Base-by-base conservation (phyloP, 345 rosid species). In the Gossypium anomalum region DNA sequence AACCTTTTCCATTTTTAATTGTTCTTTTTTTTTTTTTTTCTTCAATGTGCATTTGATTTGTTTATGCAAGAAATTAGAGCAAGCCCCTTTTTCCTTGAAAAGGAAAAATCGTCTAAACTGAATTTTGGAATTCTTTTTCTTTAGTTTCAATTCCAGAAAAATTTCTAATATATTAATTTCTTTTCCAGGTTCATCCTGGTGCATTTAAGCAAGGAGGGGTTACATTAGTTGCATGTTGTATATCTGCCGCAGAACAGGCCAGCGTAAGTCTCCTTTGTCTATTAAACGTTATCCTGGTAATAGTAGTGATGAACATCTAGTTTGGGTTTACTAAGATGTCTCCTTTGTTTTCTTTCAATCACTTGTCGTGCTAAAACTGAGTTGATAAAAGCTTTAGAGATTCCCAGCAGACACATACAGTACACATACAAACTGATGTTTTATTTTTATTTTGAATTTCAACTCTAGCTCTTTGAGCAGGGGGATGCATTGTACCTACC, bases 181-280 rank as follows among this genome's bases (percentile, higher is more conserved):
- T 41, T 66, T 59, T 78, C 66, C 86, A 94, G 98, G 88, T 94
- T 78, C 97, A 94, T 86, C 97, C 98, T 48, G 81, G 95, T 70
- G 94, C 95, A 66, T 81, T 92, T 72, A 92, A 89, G 84, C 88
- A 87, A 63, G 97, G 97, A 73, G 97, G 97, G 62, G 72, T 85
- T 81, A 92, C 93, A 44, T 76, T 94, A 83, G 90, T 94, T 82
- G 83, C 97, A 48, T 87, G 93, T 78, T 94, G 98, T 84, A 80
- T 90, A 74, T 84, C 95, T 53, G 94, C 97, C 53, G 97, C 92
- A 47, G 88, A 92, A 81, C 91, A 85, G 70, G 92, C 98, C 78
- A 89, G 80, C 73, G 97, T 94, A 87, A 86, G 90, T 84, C 41
- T 34, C 7, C 41, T 34, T 48, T 49, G 15, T 48, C 58, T 9